Evolutionary conservation across 2,329 filamentous ascomycete genomes (phyloP), one percentile per base, ranked within the genome.

Genomic region (Tolypocladium album): DNA sequence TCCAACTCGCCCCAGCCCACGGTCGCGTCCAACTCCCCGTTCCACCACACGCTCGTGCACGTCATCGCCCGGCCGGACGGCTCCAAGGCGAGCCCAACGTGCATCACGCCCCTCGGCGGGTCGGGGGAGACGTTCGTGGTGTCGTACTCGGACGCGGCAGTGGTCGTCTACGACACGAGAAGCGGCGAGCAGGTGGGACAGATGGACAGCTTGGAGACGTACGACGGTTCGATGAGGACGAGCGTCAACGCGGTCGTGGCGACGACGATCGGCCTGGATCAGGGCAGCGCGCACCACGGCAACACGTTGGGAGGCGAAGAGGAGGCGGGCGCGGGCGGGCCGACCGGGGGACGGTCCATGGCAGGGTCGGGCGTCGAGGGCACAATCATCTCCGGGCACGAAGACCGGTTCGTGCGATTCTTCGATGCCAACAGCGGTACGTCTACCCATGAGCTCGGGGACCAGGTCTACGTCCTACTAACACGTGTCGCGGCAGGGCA

Each of bases 351-450:
- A 42, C 76, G 81, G 39, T 78, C 79, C 0, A 81, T 80, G 76
- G 87, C 87, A 9, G 88, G 87, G 58, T 90, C 88, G 60, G 89
- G 89, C 40, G 87, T 96, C 0, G 92, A 97, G 73, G 94, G 94
- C 15, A 90, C 95, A 27, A 89, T 99, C 61, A 97, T 99, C 65
- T 95, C 90, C 63, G 94, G 94, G 64, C 93, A 99, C 71, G 94
- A 99, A 78, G 94, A 99, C 76, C 87, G 90, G 67, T 97, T 92
- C 69, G 92, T 99, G 67, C 84, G 93, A 66, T 96, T 99, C 81
- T 99, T 96, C 73, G 94, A 99, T 79, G 94, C 94, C 64, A 97
- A 99, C 71, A 96, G 91, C 76, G 94, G 94, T 97, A 88, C 75
- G 90, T 84, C 8, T 3, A 24, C 31, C 8, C 3, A 31, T 31